Conservation (phyloP, 305 asterid genomes). For the Coffea humblotiana region DNA sequence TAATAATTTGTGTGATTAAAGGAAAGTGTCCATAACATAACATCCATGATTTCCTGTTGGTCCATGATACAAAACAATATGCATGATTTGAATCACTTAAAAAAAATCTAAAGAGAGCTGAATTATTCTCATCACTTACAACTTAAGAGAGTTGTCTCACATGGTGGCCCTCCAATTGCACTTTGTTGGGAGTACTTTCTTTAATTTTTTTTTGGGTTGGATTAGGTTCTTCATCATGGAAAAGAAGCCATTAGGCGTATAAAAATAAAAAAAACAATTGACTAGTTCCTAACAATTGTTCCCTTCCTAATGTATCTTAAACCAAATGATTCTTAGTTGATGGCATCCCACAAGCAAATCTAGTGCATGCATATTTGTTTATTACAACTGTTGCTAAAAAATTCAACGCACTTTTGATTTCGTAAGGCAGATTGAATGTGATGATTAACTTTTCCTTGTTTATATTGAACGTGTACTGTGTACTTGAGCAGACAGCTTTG, state of each 20-base stretch:
- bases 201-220: not conserved
- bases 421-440: not conserved
- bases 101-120: too few relatives aligned
- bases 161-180: not conserved
- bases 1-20: not conserved
- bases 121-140: not conserved
- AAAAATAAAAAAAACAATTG: not conserved
- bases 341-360: not conserved
- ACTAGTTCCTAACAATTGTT: not conserved
- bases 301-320: not conserved
- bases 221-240: not conserved
- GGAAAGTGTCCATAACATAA: not conserved
- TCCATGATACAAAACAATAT: not conserved
- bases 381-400: not conserved
- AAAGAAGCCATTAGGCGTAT: not conserved
- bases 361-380: not conserved
- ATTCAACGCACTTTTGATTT: not conserved
- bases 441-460: not conserved
- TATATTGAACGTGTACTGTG: too few relatives aligned
- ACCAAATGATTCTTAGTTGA: not conserved
- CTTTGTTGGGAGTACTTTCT: not conserved
- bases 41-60: not conserved
- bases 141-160: not conserved
- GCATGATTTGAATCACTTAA: not conserved
- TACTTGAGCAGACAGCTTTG: too few relatives aligned